Evolutionary conservation across 805 yeast species (phyloP).

Genomic region (Torulaspora microellipsoides): DNA sequence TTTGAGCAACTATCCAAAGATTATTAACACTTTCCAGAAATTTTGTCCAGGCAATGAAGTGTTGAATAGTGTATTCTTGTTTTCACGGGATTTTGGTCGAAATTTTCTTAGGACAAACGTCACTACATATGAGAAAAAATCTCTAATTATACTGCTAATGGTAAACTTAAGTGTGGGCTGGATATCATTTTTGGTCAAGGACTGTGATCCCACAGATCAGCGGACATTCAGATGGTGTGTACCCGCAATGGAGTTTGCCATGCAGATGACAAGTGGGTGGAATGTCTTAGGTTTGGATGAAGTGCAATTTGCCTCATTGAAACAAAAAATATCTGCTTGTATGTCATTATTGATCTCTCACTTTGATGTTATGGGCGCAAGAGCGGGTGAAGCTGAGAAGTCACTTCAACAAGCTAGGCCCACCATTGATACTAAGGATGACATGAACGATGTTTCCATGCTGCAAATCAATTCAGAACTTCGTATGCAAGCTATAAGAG

Average conservation of each 20-base stretch:
- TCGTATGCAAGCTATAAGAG: constrained; percentile 58
- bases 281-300: constrained; percentile 78
- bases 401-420: constrained; percentile 31
- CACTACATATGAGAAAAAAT: constrained; percentile 48
- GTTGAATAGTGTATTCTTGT: constrained; percentile 67
- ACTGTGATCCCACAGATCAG: constrained; percentile 87
- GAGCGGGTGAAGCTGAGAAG: constrained; percentile 62
- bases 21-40: constrained; percentile 50
- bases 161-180: constrained; percentile 79
- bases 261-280: constrained; percentile 88
- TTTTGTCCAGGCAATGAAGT: constrained; percentile 68
- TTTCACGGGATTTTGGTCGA: constrained; percentile 77
- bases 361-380: constrained; percentile 97
- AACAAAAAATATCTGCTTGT: constrained; percentile 86
- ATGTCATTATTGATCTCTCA: constrained; percentile 91
- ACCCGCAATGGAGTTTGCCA: constrained; percentile 89
- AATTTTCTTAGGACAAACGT: constrained; percentile 64
- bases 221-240: constrained; percentile 96
- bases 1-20: constrained; percentile 53
- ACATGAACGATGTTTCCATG: constrained; percentile 51
- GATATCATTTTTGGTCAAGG: constrained; percentile 91
- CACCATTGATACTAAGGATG: constrained; percentile 36
- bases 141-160: constrained; percentile 64
- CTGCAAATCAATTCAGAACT: constrained; percentile 59
- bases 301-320: constrained; percentile 65